phyloP scores from a whole-genome alignment of 257 asterid genomes.

The Nicotiana tabacum region DNA sequence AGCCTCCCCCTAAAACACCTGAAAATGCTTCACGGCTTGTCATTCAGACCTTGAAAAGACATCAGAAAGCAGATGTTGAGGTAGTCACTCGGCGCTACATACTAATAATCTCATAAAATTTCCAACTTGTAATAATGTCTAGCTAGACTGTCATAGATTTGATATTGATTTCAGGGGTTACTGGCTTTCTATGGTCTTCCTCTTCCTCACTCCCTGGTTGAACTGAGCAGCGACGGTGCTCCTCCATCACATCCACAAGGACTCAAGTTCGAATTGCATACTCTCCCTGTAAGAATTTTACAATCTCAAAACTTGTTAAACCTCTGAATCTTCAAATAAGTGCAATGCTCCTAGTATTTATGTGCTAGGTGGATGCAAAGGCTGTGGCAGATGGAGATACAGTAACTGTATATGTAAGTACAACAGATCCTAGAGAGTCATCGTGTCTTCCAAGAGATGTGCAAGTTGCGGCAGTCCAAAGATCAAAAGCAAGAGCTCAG shows the following conservation, averaged over 20 bases:
- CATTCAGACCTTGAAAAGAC: slow-evolving; percentile 62
- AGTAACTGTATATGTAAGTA: slow-evolving; percentile 64
- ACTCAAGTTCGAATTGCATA: slow-evolving; percentile 67
- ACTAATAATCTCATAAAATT: background rate
- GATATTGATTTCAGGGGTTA: slow-evolving; percentile 42
- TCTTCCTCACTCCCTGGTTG: slow-evolving; percentile 59
- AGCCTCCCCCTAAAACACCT: slow-evolving; percentile 79
- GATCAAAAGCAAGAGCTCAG: slow-evolving; percentile 61
- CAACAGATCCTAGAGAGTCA: slow-evolving; percentile 58
- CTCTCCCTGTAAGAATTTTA: slow-evolving; percentile 67
- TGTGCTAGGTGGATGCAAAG: slow-evolving; percentile 63
- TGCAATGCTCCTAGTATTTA: background rate
- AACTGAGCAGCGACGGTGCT: slow-evolving; percentile 36
- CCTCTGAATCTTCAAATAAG: background rate
- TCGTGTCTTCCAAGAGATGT: slow-evolving; percentile 61
- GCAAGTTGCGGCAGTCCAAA: slow-evolving; percentile 47
- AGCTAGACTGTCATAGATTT: background rate
- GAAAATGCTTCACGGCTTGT: slow-evolving; percentile 90
- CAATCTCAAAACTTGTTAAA: background rate
- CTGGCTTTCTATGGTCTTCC: slow-evolving; percentile 80
- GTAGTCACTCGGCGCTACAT: slow-evolving; percentile 22
- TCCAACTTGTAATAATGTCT: background rate
- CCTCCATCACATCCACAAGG: slow-evolving; percentile 55
- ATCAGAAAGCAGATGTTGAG: slow-evolving; percentile 93
- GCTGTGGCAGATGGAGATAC: slow-evolving; percentile 99